phyloP scores from a whole-genome alignment of 1,284 basidiomycete genomes.

The Fomitopsis palustris region DNA sequence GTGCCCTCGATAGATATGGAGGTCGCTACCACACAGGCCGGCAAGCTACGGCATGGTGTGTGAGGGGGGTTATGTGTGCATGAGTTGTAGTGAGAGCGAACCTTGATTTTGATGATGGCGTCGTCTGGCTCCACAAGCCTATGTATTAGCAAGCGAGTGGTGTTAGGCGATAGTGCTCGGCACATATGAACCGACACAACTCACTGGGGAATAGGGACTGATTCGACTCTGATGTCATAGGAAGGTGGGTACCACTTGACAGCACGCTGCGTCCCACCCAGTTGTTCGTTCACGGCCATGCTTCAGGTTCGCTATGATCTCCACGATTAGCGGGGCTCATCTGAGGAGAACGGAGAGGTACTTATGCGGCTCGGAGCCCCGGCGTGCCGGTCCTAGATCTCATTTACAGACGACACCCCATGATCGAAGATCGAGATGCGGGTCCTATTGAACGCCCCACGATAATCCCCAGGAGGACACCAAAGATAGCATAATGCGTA shows the following conservation, averaged over 20 bases:
- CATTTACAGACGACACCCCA: background rate
- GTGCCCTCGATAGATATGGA: conserved; percentile 74
- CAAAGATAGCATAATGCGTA: no score
- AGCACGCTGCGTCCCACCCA: conserved; percentile 36
- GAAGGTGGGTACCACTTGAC: conserved; percentile 65
- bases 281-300: background rate
- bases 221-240: conserved; percentile 64
- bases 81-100: conserved; percentile 15
- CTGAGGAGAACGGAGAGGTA: no score
- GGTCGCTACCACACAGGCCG: conserved; percentile 80
- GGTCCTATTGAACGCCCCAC: background rate
- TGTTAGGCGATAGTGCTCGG: background rate
- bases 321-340: no score
- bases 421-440: background rate
- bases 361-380: no score
- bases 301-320: no score
- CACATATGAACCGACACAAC: background rate
- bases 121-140: conserved; percentile 72
- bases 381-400: no score
- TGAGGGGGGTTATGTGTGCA: background rate
- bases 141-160: background rate
- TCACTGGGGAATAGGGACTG: conserved; percentile 53
- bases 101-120: conserved; percentile 71
- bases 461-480: no score
- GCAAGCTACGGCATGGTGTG: conserved; percentile 45